These are phyloP conservation scores for Dothiorella sarmentorum DNA, from an alignment of 2,329 filamentous ascomycete genomes.

Conservation along the genomic window DNA sequence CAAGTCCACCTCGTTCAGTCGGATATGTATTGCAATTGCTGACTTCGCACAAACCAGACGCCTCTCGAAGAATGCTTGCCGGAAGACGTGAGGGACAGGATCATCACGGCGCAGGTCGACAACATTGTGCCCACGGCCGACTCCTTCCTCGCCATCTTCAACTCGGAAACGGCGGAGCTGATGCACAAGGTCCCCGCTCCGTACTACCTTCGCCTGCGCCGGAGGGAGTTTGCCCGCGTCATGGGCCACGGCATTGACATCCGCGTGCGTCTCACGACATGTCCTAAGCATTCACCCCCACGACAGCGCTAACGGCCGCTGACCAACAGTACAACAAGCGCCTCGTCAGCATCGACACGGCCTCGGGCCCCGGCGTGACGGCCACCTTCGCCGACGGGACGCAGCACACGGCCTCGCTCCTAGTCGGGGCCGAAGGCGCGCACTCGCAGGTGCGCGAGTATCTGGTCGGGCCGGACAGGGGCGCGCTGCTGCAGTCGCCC, in stretches of 20 bases:
- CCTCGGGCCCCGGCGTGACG: constrained; percentile 31
- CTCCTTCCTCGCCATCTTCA: constrained; percentile 20
- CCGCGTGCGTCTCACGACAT: too few species aligned
- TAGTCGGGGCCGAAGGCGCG: constrained; percentile 37
- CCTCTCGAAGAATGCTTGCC: constrained; percentile 38
- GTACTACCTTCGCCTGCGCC: constrained; percentile 33
- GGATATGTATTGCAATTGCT: too few species aligned
- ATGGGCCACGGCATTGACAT: constrained; percentile 31
- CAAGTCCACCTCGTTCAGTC: too few species aligned
- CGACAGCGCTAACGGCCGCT: too few species aligned
- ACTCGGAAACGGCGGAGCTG: constrained; percentile 35
- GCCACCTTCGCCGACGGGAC: constrained; percentile 36
- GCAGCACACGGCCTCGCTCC: constrained; percentile 28
- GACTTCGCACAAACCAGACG: neutral
- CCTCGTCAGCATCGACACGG: constrained; percentile 34
- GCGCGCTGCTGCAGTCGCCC: constrained; percentile 38
- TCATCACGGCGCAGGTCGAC: constrained; percentile 52
- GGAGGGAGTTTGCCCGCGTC: constrained; percentile 34
- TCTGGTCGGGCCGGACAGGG: constrained; percentile 28
- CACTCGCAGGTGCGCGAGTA: constrained; percentile 11
- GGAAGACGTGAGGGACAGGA: constrained; percentile 48
- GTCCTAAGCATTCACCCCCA: too few species aligned
- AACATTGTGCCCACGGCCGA: constrained; percentile 42
- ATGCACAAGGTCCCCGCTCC: constrained; percentile 27
- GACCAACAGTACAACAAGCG: constrained; percentile 35